Conservation (phyloP, 257 asterid genomes). For the Jasminum sambac region DNA sequence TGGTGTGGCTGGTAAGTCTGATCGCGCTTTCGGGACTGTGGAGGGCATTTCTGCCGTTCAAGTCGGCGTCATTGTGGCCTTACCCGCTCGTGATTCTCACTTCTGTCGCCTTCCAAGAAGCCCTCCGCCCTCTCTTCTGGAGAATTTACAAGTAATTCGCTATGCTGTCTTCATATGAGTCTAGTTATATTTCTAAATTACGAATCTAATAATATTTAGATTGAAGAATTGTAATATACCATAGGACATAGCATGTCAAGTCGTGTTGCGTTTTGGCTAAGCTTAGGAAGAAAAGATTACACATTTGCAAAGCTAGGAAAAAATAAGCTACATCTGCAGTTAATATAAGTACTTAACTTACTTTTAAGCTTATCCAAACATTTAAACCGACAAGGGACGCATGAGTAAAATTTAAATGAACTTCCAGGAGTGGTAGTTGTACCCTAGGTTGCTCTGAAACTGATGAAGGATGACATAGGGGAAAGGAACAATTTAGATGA, state of each 20-base stretch:
- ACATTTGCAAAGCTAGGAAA: background rate
- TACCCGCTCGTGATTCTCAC: constrained; percentile 54
- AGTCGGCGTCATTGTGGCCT: constrained; percentile 61
- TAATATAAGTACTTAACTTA: background rate
- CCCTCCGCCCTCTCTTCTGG: constrained; percentile 76
- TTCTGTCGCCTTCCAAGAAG: constrained; percentile 85
- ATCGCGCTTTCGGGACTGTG: constrained; percentile 77
- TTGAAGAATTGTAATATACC: background rate
- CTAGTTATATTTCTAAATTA: background rate
- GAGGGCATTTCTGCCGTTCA: constrained; percentile 87
- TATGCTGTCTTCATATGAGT: background rate
- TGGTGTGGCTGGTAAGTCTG: constrained; percentile 88
- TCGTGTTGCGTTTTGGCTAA: background rate
- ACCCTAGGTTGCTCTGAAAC: too few species aligned
- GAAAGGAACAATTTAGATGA: too few species aligned
- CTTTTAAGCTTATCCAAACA: constrained; percentile 1
- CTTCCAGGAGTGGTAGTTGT: background rate
- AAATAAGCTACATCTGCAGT: background rate
- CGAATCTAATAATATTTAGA: background rate
- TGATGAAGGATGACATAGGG: too few species aligned
- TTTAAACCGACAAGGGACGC: background rate
- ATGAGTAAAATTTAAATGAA: background rate
- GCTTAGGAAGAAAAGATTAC: background rate
- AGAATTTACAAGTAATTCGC: constrained; percentile 55
- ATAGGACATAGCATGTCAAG: background rate